These are phyloP conservation scores for Boletus bicolor DNA, from an alignment of 768 basidiomycete genomes.

Conservation along the genomic window DNA sequence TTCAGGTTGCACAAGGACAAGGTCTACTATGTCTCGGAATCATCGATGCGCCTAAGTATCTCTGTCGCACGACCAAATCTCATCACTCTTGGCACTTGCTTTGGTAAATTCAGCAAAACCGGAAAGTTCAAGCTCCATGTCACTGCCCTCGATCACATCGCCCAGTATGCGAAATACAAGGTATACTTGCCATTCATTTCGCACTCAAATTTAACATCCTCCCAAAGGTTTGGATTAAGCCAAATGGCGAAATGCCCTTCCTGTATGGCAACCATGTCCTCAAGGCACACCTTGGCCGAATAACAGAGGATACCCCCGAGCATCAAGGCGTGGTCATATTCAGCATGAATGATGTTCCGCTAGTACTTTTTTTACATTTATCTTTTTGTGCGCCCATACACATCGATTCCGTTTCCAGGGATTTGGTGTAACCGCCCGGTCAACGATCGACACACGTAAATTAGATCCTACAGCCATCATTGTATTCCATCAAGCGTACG, in stretches of 20 bases:
- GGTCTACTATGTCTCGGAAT: constrained; percentile 95
- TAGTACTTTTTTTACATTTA: constrained; percentile 47
- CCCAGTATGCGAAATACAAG: constrained; percentile 98
- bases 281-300: constrained; percentile 97
- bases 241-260: constrained; percentile 99
- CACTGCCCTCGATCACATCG: constrained; percentile 88
- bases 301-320: constrained; percentile 98
- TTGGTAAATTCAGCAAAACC: constrained; percentile 96
- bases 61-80: constrained; percentile 92
- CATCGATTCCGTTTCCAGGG: constrained; percentile 51
- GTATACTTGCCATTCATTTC: constrained; percentile 40
- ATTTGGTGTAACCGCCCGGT: constrained; percentile 95
- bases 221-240: constrained; percentile 93
- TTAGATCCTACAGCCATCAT: constrained; percentile 95
- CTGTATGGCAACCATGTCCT: constrained; percentile 98
- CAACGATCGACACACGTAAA: constrained; percentile 94
- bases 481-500: constrained; percentile 95
- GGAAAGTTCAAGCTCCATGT: constrained; percentile 98
- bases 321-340: constrained; percentile 97
- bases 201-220: neutral
- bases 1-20: constrained; percentile 93
- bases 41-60: constrained; percentile 88
- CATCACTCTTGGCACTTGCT: constrained; percentile 90
- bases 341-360: constrained; percentile 92
- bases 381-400: constrained; percentile 1